phyloP scores from a whole-genome alignment of 2,329 filamentous ascomycete genomes.

The Epichloe festucae region DNA sequence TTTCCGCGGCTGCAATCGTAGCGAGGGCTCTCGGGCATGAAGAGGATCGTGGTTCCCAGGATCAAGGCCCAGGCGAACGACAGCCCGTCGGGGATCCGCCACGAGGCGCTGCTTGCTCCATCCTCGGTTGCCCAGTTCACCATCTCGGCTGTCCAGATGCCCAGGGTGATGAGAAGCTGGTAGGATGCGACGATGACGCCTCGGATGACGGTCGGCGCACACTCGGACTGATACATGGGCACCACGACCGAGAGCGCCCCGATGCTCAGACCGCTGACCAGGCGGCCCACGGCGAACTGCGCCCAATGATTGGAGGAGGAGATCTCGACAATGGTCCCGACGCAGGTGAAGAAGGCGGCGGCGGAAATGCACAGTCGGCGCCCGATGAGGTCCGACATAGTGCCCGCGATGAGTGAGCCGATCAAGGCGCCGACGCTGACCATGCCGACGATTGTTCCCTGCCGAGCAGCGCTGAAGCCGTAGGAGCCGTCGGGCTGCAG shows the following conservation, averaged over 20 bases:
- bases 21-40: constrained; percentile 43
- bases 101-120: constrained; percentile 34
- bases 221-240: constrained; percentile 58
- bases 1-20: constrained; percentile 35
- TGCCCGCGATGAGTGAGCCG: constrained; percentile 44
- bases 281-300: constrained; percentile 51
- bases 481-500: constrained; percentile 23
- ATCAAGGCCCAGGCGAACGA: constrained; percentile 41
- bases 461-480: constrained; percentile 43
- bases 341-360: constrained; percentile 48
- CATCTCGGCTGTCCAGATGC: constrained; percentile 47
- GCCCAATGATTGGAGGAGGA: constrained; percentile 43
- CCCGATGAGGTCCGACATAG: constrained; percentile 48
- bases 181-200: constrained; percentile 51
- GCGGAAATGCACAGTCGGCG: constrained; percentile 49
- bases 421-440: constrained; percentile 46
- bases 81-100: constrained; percentile 50
- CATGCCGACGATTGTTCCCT: constrained; percentile 50
- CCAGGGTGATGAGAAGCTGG: constrained; percentile 57
- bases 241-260: constrained; percentile 51
- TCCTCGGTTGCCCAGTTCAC: constrained; percentile 48
- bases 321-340: constrained; percentile 53
- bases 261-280: constrained; percentile 54
- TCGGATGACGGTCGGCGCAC: constrained; percentile 49
- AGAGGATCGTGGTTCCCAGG: constrained; percentile 35